Evolutionary conservation across 108 stramenopile species (phyloP).

Genomic region (Nitzschia sp.): DNA sequence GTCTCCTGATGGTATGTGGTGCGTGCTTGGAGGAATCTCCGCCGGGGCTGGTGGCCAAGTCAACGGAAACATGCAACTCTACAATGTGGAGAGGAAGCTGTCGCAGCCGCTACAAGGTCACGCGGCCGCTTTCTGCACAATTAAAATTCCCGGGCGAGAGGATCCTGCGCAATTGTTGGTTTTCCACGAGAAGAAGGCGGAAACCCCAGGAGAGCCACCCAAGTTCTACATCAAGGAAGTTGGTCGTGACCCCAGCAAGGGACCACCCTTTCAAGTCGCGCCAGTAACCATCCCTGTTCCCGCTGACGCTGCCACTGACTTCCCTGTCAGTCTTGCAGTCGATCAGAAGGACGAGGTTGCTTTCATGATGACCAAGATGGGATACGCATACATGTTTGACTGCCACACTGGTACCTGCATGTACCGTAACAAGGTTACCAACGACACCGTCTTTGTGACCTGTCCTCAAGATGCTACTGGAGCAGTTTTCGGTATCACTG

Average conservation of each 20-base stretch:
- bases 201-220: slow-evolving; percentile 67
- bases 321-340: slow-evolving; percentile 92
- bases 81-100: slow-evolving; percentile 93
- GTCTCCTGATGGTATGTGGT: slow-evolving; percentile 96
- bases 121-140: slow-evolving; percentile 89
- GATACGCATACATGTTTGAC: slow-evolving; percentile 98
- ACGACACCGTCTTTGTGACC: slow-evolving; percentile 96
- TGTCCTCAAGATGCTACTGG: slow-evolving; percentile 82
- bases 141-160: slow-evolving; percentile 87
- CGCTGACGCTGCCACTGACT: slow-evolving; percentile 93
- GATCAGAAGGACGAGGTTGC: slow-evolving; percentile 92
- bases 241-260: slow-evolving; percentile 94
- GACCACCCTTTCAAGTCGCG: slow-evolving; percentile 86
- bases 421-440: slow-evolving; percentile 93
- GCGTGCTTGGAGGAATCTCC: slow-evolving; percentile 93
- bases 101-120: slow-evolving; percentile 96
- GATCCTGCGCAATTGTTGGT: slow-evolving; percentile 92
- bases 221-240: slow-evolving; percentile 98
- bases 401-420: slow-evolving; percentile 94
- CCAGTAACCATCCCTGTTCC: slow-evolving; percentile 94
- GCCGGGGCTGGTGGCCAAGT: slow-evolving; percentile 80
- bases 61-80: slow-evolving; percentile 98
- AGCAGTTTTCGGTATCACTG: slow-evolving; percentile 92
- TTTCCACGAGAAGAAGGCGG: slow-evolving; percentile 97
- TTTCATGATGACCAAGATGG: slow-evolving; percentile 97